Percentiles rank a stretch among this genome's conserved stretches.
Conservation (phyloP, 2,329 filamentous ascomycete species). For the Epichloe sibirici region DNA sequence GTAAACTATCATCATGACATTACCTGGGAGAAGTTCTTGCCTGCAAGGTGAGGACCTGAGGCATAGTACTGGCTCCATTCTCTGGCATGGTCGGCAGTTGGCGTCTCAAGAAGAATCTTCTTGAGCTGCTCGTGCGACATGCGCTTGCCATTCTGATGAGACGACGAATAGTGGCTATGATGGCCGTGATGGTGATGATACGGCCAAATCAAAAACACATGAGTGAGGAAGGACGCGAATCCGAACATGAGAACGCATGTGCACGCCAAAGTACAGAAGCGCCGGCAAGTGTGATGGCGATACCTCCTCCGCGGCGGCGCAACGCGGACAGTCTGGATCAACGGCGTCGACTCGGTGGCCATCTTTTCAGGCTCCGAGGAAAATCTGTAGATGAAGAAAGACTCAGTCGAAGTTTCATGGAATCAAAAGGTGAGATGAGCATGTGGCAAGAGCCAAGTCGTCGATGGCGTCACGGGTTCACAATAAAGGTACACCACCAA, state of each 20-base stretch:
- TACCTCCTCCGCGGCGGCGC: slow-evolving; percentile 41
- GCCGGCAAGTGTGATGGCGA: slow-evolving; percentile 46
- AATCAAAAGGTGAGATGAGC: neutral
- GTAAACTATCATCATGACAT: neutral
- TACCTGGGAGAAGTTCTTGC: slow-evolving; percentile 63
- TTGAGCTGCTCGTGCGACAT: slow-evolving; percentile 38
- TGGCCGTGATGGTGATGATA: slow-evolving; percentile 21
- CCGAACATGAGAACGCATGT: slow-evolving; percentile 40
- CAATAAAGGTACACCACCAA: neutral
- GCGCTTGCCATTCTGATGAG: slow-evolving; percentile 14
- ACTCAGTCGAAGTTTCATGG: neutral
- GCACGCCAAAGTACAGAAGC: slow-evolving; percentile 52
- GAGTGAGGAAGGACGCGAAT: slow-evolving; percentile 36
- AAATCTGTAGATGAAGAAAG: slow-evolving; percentile 5
- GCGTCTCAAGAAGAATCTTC: slow-evolving; percentile 44
- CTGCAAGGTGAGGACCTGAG: slow-evolving; percentile 61
- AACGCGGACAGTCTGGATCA: slow-evolving; percentile 51
- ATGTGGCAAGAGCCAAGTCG: neutral
- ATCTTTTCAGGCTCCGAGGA: slow-evolving; percentile 18
- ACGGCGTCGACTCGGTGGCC: slow-evolving; percentile 48
- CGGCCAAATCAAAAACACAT: slow-evolving; percentile 30
- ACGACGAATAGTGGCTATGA: slow-evolving; percentile 16
- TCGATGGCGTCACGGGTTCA: neutral
- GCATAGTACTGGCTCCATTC: slow-evolving; percentile 75
- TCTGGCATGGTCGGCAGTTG: slow-evolving; percentile 41